Evolutionary conservation across 371 early-diverging fungal genomes (phyloP).

Genomic region (Apophysomyces trapeziformis): DNA sequence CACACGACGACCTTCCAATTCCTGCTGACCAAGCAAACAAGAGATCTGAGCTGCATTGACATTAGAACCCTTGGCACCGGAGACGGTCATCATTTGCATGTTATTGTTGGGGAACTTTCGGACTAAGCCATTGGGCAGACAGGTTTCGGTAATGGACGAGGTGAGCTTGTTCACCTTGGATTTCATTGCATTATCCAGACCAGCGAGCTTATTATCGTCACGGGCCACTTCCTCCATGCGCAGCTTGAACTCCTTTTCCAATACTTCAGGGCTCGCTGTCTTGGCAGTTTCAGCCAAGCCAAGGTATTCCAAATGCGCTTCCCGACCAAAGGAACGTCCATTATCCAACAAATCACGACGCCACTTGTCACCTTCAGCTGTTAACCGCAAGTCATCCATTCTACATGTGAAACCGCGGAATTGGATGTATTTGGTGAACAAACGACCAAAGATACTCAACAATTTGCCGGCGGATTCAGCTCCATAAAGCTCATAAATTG

Average conservation of each 20-base stretch:
- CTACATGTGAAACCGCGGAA: slow-evolving; percentile 95
- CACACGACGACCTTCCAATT: slow-evolving; percentile 99
- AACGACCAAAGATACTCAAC: slow-evolving; percentile 91
- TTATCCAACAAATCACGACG: slow-evolving; percentile 70
- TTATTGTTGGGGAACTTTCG: slow-evolving; percentile 95
- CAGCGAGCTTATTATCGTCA: slow-evolving; percentile 85
- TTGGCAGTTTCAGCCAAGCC: slow-evolving; percentile 63
- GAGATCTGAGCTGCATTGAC: slow-evolving; percentile 99
- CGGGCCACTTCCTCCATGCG: slow-evolving; percentile 88
- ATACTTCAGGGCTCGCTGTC: slow-evolving; percentile 33
- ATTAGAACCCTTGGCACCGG: slow-evolving; percentile 99
- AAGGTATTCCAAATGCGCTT: slow-evolving; percentile 76
- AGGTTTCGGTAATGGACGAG: slow-evolving; percentile 77
- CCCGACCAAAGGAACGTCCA: slow-evolving; percentile 63
- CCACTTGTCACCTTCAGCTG: slow-evolving; percentile 77
- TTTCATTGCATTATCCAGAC: slow-evolving; percentile 92
- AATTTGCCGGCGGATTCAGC: slow-evolving; percentile 91
- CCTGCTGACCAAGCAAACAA: slow-evolving; percentile 99
- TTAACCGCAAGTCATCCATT: slow-evolving; percentile 98
- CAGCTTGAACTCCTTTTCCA: slow-evolving; percentile 60
- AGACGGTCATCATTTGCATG: slow-evolving; percentile 99
- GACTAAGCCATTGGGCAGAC: slow-evolving; percentile 86
- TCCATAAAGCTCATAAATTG: slow-evolving; percentile 97
- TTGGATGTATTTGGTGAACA: slow-evolving; percentile 96
- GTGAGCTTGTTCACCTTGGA: slow-evolving; percentile 85